Conservation (phyloP, 331 rosid species). For the Spiraea crenata region DNA sequence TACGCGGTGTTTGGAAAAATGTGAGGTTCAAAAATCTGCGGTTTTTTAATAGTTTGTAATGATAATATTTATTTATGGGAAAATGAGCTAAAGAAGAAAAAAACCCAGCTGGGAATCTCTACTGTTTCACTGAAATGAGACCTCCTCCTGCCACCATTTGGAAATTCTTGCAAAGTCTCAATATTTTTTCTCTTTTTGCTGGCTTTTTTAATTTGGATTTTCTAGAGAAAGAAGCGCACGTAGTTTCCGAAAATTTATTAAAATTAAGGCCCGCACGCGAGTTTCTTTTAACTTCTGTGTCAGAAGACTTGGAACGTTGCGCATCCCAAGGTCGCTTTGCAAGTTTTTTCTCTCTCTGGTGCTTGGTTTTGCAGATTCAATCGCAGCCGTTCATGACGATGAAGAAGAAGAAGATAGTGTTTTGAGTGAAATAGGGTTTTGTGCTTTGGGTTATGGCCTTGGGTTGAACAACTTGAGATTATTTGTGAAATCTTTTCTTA, state of each 20-base stretch:
- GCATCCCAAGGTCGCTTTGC: conserved; percentile 11
- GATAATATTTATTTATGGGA: not conserved
- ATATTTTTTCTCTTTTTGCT: not conserved
- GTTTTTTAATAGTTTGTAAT: no score
- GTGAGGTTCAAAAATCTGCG: not conserved
- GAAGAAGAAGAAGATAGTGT: no score
- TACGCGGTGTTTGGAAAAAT: not conserved
- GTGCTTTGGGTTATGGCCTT: no score
- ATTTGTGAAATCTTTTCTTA: no score
- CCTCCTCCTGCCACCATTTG: conserved; percentile 16
- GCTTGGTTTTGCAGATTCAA: conserved; percentile 16
- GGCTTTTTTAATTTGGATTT: not conserved
- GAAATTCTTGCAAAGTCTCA: not conserved
- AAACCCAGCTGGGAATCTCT: conserved; percentile 13
- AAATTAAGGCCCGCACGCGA: conserved; percentile 22
- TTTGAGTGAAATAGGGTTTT: no score
- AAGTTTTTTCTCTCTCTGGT: not conserved
- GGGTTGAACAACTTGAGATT: no score
- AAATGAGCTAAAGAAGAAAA: not conserved
- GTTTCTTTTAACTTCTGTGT: conserved; percentile 32
- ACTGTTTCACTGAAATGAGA: not conserved
- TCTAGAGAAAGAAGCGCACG: not conserved
- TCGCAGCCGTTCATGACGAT: conserved; percentile 9
- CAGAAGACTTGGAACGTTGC: conserved; percentile 26
- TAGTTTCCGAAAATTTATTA: not conserved